phyloP scores from a whole-genome alignment of 352 stramenopile species.

The Globisporangium barbulae region DNA sequence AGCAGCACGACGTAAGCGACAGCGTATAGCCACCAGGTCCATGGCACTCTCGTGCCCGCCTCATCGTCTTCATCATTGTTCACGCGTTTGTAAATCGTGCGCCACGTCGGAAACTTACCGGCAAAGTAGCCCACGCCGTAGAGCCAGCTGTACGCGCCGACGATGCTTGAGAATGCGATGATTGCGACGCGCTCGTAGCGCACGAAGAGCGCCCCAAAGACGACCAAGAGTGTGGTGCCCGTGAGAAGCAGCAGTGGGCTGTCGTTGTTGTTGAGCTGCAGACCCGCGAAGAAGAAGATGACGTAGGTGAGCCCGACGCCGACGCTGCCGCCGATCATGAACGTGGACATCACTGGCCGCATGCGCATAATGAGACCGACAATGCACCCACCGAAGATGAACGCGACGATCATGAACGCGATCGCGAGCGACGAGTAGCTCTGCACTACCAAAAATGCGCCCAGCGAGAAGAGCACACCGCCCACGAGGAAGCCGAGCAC shows the following conservation, averaged over 20 bases:
- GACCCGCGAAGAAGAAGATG: slow-evolving; percentile 3
- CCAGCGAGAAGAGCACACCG: slow-evolving; percentile 16
- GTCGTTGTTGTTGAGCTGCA: slow-evolving; percentile 7
- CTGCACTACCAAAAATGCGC: slow-evolving; percentile 5
- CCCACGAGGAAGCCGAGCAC: slow-evolving; percentile 18
- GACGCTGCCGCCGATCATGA: slow-evolving; percentile 19
- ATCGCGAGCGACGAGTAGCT: slow-evolving; percentile 13
- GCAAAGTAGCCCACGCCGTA: slow-evolving; percentile 33
- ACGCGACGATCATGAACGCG: slow-evolving; percentile 21
- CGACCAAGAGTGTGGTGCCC: background rate
- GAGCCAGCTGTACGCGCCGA: slow-evolving; percentile 23
- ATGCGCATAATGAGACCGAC: slow-evolving; percentile 18
- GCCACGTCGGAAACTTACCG: slow-evolving; percentile 21
- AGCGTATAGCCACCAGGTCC: slow-evolving; percentile 24
- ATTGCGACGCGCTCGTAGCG: slow-evolving; percentile 15
- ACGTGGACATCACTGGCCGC: slow-evolving; percentile 8
- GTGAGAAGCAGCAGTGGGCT: background rate
- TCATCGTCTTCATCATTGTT: background rate
- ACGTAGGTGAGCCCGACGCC: slow-evolving; percentile 18
- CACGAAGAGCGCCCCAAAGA: slow-evolving; percentile 5
- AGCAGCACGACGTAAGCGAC: slow-evolving; percentile 16
- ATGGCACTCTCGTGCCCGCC: slow-evolving; percentile 4
- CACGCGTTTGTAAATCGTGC: background rate
- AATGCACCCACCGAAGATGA: slow-evolving; percentile 20
- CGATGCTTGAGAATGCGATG: slow-evolving; percentile 27